Evolutionary conservation across 2,329 filamentous ascomycete species (phyloP), one percentile per base, ranked within the genome.

Genomic region (Stemphylium beticola): DNA sequence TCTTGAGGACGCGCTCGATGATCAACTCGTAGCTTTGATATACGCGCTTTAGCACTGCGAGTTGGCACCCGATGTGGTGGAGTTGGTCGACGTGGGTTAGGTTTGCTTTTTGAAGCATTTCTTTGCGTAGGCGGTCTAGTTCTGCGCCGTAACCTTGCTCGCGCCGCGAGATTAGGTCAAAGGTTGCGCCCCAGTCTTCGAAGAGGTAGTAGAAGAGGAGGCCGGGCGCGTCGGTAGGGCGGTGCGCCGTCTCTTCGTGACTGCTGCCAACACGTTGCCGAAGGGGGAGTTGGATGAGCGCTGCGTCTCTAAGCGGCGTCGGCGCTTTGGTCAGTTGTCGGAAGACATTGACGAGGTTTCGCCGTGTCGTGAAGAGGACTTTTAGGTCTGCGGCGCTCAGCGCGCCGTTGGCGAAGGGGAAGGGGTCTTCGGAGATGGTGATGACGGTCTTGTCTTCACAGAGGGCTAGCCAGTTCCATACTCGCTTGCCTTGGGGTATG

Each of bases 401-500:
- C 72, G 68, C 62, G 39, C 72, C 70, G 12, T 74, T 66, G 18
- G 55, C 57, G 33, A 73, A 75, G 0, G 79, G 79, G 40, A 77
- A 82, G 0, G 79, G 79, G 53, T 82, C 79, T 67, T 91, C 89
- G 52, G 89, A 85, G 36, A 92, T 84, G 0, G 87, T 87, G 48
- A 92, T 82, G 33, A 91, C 82, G 0, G 88, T 91, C 60, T 85
- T 86, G 85, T 91, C 87, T 61, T 86, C 80, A 60, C 85, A 89
- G 8, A 91, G 73, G 4, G 89, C 76, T 4, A 91, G 78, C 89
- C 89, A 92, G 17, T 86, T 87, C 87, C 88, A 92, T 7, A 87
- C 73, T 20, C 85, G 74, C 57, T 78, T 81, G 22, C 82, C 82
- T 42, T 80, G 74, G 5, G 82, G 82, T 8, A 79, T 58, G 37